phyloP scores from a whole-genome alignment of 2,329 filamentous ascomycete species.

The Cryphonectria radicalis region DNA sequence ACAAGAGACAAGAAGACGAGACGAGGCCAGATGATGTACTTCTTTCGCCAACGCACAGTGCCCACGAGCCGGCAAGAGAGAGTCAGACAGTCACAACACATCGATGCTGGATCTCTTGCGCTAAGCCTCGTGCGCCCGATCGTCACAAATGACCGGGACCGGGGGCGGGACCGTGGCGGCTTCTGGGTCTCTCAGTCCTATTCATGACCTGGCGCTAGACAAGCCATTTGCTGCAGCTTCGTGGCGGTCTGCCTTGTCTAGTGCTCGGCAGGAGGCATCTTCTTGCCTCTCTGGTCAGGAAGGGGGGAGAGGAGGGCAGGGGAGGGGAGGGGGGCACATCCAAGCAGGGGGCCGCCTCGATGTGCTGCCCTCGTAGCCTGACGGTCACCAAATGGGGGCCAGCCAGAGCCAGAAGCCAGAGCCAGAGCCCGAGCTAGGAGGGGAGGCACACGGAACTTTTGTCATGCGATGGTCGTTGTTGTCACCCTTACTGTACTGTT shows the following conservation, averaged over 20 bases:
- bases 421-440: slow-evolving; percentile 1
- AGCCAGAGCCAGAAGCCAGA: background rate
- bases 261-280: slow-evolving; percentile 19
- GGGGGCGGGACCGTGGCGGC: background rate
- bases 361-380: background rate
- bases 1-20: slow-evolving; percentile 9
- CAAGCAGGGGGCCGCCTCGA: slow-evolving; percentile 11
- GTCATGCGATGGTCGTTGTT: background rate
- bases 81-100: slow-evolving; percentile 21
- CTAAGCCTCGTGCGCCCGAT: slow-evolving; percentile 15
- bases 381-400: background rate
- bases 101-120: slow-evolving; percentile 25
- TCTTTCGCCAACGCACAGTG: slow-evolving; percentile 5
- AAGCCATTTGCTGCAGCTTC: background rate
- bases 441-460: background rate
- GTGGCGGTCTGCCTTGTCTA: slow-evolving; percentile 4
- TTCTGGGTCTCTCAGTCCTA: background rate
- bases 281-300: background rate
- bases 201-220: slow-evolving; percentile 5
- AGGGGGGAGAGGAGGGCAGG: no score
- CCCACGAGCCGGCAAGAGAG: slow-evolving; percentile 1
- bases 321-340: background rate
- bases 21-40: background rate
- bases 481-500: slow-evolving; percentile 9
- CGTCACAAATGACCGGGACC: background rate